Base-by-base conservation (phyloP, 1,284 basidiomycete genomes). In the Laetiporus sulphureus region DNA sequence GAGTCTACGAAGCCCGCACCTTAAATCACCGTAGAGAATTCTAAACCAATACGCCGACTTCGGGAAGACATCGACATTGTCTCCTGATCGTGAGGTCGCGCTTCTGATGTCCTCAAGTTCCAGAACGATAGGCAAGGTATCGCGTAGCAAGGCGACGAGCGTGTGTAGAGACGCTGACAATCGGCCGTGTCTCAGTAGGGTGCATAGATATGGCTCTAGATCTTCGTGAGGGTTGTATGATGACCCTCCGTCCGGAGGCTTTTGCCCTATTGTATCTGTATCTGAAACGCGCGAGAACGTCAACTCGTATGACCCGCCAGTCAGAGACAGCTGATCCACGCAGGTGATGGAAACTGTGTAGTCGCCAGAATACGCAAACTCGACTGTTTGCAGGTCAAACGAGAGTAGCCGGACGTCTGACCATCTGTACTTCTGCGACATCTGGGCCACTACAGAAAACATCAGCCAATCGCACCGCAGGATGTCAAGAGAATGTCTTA, bases 301-400 rank as follows among this genome's bases (percentile, higher is more conserved):
- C n/a, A 88, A 73, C 47, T 79, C 73, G 54, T 85, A 88, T 13
- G 75, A 77, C 13, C 79, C 79, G 22, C 79, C 77, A 0, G 69
- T 71, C 1, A 72, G 66, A 2, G 77, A 77, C 12, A 83, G 68
- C 55, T 84, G 81, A 56, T 86, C 81, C 42, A 78, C 76, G 58
- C 82, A 86, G 22, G 77, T 79, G 34, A 88, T 83, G 5, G 80
- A 77, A 30, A 88, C 78, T 0, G 79, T 73, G 56, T 84, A 87
- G 54, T 77, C 82, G 38, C 65, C 65, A 10, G 80, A 73, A 57
- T 92, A 92, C 4, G 79, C 77, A 58, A 94, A 84, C 53, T 90
- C 84, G n/a, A 91, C 90, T 1, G 88, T 90, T 53, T 90, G 87
- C 13, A 93, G 64, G 60, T 93, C 89, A 59, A 93, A 93, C 2